Evolutionary conservation across 2,329 filamentous ascomycete genomes (phyloP).

Genomic region (Apiospora aurea): DNA sequence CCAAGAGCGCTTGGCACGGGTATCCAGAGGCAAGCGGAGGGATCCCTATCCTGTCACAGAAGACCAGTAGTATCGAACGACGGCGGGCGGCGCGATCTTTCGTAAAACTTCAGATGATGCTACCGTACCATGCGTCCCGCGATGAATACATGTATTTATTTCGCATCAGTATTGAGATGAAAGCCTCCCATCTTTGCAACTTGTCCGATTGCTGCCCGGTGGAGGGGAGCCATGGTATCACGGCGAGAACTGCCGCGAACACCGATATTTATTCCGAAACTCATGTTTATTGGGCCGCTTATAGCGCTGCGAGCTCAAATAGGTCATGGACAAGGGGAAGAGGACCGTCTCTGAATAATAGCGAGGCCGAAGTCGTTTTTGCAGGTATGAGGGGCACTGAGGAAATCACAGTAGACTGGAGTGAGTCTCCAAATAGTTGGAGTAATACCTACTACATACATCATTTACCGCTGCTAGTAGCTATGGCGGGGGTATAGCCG

Average conservation of each 20-base stretch:
- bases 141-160: neutral
- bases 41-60: neutral
- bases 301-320: neutral
- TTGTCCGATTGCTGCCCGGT: neutral
- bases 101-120: neutral
- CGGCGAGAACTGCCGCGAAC: conserved; percentile 13
- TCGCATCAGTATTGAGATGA: neutral
- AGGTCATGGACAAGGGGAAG: neutral
- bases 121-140: neutral
- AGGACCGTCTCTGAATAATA: too few relatives aligned
- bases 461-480: too few relatives aligned
- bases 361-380: neutral
- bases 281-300: conserved; percentile 19
- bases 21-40: neutral
- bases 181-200: neutral
- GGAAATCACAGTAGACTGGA: neutral
- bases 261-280: neutral
- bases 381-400: neutral
- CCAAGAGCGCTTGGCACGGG: neutral
- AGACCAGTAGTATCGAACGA: neutral
- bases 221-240: neutral
- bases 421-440: neutral
- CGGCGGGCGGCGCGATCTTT: neutral
- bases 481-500: conserved; percentile 2
- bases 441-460: neutral